These are phyloP conservation scores for Cucurbita moschata DNA, from an alignment of 306 rosid species.

Conservation along the genomic window DNA sequence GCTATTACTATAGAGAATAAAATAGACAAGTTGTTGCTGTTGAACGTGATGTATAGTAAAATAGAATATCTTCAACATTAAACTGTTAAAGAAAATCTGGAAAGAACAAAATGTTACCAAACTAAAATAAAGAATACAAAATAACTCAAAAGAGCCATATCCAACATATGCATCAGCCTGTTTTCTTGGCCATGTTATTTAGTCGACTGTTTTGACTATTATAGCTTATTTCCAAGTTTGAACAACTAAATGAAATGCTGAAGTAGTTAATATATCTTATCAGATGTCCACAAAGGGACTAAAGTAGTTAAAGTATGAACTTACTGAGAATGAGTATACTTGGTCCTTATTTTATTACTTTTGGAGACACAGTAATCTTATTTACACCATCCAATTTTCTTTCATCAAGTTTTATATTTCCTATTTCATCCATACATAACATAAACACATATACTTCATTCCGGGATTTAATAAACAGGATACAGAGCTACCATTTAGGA, in stretches of 20 bases:
- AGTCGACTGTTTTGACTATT: background rate
- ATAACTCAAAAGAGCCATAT: background rate
- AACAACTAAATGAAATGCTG: background rate
- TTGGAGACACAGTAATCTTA: too few relatives aligned
- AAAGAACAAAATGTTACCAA: background rate
- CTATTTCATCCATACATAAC: background rate
- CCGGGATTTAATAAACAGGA: background rate
- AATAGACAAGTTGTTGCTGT: background rate
- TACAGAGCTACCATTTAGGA: background rate
- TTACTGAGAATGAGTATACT: background rate
- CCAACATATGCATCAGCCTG: background rate
- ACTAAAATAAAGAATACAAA: background rate
- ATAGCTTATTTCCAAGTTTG: background rate
- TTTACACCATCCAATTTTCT: background rate
- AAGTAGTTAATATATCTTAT: background rate
- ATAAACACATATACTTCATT: background rate
- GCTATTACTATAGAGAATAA: background rate
- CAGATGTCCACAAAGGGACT: background rate
- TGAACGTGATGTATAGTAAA: background rate
- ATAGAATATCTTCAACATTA: background rate
- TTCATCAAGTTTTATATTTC: background rate
- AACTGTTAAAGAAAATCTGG: background rate
- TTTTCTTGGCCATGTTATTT: background rate
- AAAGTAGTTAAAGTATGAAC: background rate
- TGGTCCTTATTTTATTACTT: background rate